Evolutionary conservation across 2,329 filamentous ascomycete genomes (phyloP).

Genomic region (Tolypocladium nubicola): DNA sequence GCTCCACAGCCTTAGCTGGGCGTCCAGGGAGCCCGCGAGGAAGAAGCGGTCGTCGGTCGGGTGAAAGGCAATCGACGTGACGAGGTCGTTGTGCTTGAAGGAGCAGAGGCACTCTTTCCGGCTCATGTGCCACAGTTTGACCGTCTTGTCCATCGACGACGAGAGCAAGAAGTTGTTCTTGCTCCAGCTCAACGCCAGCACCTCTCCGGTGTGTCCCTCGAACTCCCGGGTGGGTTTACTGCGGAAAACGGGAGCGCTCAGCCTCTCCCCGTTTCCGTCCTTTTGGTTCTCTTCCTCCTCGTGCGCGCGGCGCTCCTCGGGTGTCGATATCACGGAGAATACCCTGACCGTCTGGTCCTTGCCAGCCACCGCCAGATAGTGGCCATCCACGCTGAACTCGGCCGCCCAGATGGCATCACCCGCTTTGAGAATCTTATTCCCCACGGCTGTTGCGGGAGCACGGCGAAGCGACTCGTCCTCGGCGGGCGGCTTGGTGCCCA

Average conservation of each 20-base stretch:
- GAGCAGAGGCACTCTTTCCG: constrained; percentile 79
- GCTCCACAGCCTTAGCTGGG: constrained; percentile 83
- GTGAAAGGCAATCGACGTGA: constrained; percentile 90
- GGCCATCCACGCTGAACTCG: constrained; percentile 87
- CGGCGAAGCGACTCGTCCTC: constrained; percentile 17
- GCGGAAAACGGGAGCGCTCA: constrained; percentile 86
- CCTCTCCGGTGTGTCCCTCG: constrained; percentile 70
- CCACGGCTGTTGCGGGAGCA: constrained; percentile 24
- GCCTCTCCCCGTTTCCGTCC: constrained; percentile 37
- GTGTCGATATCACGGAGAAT: constrained; percentile 77
- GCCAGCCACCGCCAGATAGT: constrained; percentile 83
- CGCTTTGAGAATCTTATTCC: constrained; percentile 29
- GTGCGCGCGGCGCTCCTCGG: constrained; percentile 65
- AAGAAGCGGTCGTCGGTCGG: constrained; percentile 95
- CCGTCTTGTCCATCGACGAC: constrained; percentile 96
- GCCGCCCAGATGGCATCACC: constrained; percentile 78
- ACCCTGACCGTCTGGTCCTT: constrained; percentile 78
- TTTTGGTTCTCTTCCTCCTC: constrained; percentile 39
- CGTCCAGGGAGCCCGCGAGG: constrained; percentile 83
- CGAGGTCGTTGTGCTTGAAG: constrained; percentile 91
- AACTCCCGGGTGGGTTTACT: constrained; percentile 72
- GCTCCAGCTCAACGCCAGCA: constrained; percentile 92
- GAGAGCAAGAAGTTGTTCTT: constrained; percentile 97
- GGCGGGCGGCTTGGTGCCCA: constrained; percentile 37
- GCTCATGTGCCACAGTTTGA: constrained; percentile 85